Evolutionary conservation across 2,329 filamentous ascomycete genomes (phyloP).

Genomic region (Elsinoe batatas): DNA sequence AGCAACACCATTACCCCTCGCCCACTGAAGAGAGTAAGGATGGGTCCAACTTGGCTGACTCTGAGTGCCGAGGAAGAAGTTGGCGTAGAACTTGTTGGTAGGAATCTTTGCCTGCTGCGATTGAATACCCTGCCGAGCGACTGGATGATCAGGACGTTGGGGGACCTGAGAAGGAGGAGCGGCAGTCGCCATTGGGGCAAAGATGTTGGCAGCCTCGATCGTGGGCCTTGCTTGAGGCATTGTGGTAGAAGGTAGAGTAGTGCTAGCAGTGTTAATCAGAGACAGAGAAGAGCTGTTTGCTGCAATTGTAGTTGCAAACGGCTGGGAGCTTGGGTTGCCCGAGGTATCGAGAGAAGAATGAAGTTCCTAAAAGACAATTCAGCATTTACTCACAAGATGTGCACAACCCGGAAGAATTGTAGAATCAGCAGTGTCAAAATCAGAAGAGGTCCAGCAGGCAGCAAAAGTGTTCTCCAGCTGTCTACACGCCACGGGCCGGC

Average conservation of each 20-base stretch:
- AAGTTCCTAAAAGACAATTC: neutral
- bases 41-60: constrained; percentile 61
- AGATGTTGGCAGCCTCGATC: constrained; percentile 26
- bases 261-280: constrained; percentile 22
- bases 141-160: constrained; percentile 32
- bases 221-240: constrained; percentile 10
- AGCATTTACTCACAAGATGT: constrained; percentile 1
- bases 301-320: constrained; percentile 23
- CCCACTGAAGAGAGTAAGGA: constrained; percentile 42
- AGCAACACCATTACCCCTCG: constrained; percentile 42
- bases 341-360: constrained; percentile 19
- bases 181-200: constrained; percentile 32
- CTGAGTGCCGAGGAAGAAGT: constrained; percentile 69
- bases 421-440: neutral
- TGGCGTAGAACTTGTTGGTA: constrained; percentile 64
- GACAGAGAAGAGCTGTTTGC: constrained; percentile 22
- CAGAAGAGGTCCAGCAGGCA: neutral
- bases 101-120: constrained; percentile 40
- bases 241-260: constrained; percentile 21
- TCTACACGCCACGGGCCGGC: neutral
- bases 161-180: constrained; percentile 33
- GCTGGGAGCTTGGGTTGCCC: constrained; percentile 20
- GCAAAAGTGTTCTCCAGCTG: neutral
- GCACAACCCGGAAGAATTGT: neutral
- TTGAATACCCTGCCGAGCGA: constrained; percentile 31